A percentile compares a stretch with the other conserved stretches of the same genome.
phyloP scores from a whole-genome alignment of 768 basidiomycete species.

The Lentinula detonsa region DNA sequence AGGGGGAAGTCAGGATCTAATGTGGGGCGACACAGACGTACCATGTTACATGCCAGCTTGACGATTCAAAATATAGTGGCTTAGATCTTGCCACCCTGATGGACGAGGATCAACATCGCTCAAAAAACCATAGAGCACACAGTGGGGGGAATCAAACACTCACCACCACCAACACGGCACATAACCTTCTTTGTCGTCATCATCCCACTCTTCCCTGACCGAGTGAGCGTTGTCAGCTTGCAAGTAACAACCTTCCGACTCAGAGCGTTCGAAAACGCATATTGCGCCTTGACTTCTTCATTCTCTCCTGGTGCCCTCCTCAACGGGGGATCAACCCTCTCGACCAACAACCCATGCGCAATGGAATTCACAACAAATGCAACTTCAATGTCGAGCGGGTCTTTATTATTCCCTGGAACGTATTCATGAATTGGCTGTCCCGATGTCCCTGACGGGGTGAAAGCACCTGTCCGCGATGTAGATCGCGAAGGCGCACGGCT shows the following conservation, averaged over 20 bases:
- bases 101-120: conserved; percentile 3
- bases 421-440: conserved; percentile 52
- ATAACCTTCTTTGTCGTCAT: conserved; percentile 79
- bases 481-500: conserved; percentile 61
- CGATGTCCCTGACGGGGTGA: conserved; percentile 46
- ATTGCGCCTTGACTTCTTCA: conserved; percentile 79
- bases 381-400: conserved; percentile 81
- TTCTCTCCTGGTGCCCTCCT: conserved; percentile 59
- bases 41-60: conserved; percentile 56
- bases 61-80: conserved; percentile 70
- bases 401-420: conserved; percentile 55
- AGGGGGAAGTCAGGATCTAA: background rate
- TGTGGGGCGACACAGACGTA: background rate
- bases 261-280: conserved; percentile 71
- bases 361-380: conserved; percentile 70
- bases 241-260: conserved; percentile 74
- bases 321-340: conserved; percentile 77
- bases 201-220: conserved; percentile 42
- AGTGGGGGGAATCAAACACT: conserved; percentile 18
- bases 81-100: conserved; percentile 76
- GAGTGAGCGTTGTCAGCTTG: conserved; percentile 71
- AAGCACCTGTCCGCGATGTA: conserved; percentile 57
- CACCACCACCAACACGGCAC: conserved; percentile 86
- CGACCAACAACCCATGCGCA: conserved; percentile 69
- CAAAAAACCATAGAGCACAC: background rate